phyloP scores from a whole-genome alignment of 75 land plant genomes.

The Adiantum capillusveneris region DNA sequence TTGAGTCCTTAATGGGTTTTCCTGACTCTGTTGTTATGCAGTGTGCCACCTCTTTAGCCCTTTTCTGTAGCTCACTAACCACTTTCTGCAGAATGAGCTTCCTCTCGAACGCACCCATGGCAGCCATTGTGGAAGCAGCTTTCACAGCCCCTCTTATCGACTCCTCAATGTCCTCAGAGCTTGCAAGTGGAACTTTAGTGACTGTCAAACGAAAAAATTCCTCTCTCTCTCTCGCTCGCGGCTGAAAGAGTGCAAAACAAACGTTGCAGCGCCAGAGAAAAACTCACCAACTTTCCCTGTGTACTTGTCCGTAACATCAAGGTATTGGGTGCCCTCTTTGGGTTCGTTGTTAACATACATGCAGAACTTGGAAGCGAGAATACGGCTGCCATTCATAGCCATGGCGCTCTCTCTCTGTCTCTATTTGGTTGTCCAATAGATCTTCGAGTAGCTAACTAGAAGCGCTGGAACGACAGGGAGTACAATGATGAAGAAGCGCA shows the following conservation, averaged over 20 bases:
- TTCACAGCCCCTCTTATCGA: constrained; percentile 29
- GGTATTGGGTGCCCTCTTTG: constrained; percentile 7
- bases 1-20: constrained; percentile 36
- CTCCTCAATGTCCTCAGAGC: constrained; percentile 24
- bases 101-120: constrained; percentile 30
- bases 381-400: neutral
- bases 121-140: constrained; percentile 33
- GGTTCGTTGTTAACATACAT: constrained; percentile 15
- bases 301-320: constrained; percentile 36
- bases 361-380: neutral
- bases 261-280: neutral
- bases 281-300: constrained; percentile 25
- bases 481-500: no score
- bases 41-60: constrained; percentile 28
- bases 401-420: no score
- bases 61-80: constrained; percentile 21
- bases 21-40: constrained; percentile 31
- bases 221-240: no score
- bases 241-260: neutral
- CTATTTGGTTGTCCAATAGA: no score
- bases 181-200: constrained; percentile 25
- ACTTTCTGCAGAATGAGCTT: constrained; percentile 24
- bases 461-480: no score
- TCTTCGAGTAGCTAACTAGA: no score
- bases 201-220: constrained; percentile 5